Evolutionary conservation across 371 early-diverging fungal species (phyloP).

Genomic region (Mucor velutinosus): DNA sequence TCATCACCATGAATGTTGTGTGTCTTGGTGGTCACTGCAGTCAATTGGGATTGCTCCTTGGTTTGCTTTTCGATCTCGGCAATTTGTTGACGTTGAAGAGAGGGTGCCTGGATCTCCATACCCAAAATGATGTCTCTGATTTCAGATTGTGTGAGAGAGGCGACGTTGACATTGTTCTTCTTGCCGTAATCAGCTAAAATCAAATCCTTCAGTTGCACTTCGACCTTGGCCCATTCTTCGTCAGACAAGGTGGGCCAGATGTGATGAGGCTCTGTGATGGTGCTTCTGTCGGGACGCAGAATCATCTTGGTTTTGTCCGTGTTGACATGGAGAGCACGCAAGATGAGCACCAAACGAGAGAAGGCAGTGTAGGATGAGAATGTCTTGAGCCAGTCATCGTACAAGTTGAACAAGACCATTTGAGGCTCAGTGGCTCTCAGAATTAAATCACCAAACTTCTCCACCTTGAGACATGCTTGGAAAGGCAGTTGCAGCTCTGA

Average conservation of each 20-base stretch:
- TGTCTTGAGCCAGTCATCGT: slow-evolving; percentile 95
- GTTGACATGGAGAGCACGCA: slow-evolving; percentile 96
- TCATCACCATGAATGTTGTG: slow-evolving; percentile 98
- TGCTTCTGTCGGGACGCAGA: slow-evolving; percentile 90
- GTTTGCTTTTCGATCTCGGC: slow-evolving; percentile 97
- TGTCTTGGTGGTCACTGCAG: slow-evolving; percentile 95
- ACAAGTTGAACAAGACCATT: slow-evolving; percentile 90
- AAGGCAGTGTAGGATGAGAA: slow-evolving; percentile 98
- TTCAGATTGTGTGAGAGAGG: slow-evolving; percentile 94
- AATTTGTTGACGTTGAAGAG: slow-evolving; percentile 95
- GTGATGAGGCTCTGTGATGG: slow-evolving; percentile 94
- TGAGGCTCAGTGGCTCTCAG: slow-evolving; percentile 97
- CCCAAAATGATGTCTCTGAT: slow-evolving; percentile 99
- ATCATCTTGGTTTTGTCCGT: slow-evolving; percentile 95
- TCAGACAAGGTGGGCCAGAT: slow-evolving; percentile 97
- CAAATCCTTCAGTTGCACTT: slow-evolving; percentile 95
- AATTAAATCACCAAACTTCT: slow-evolving; percentile 98
- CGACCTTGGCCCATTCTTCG: slow-evolving; percentile 98
- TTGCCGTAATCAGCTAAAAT: slow-evolving; percentile 98
- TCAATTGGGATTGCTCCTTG: slow-evolving; percentile 89
- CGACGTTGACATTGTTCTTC: slow-evolving; percentile 98
- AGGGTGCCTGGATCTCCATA: slow-evolving; percentile 98
- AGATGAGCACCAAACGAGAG: slow-evolving; percentile 94
- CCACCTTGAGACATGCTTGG: slow-evolving; percentile 96
- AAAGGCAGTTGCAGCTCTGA: slow-evolving; percentile 96